Base-by-base conservation (phyloP, 306 rosid genomes). In the Vicia sativa region DNA sequence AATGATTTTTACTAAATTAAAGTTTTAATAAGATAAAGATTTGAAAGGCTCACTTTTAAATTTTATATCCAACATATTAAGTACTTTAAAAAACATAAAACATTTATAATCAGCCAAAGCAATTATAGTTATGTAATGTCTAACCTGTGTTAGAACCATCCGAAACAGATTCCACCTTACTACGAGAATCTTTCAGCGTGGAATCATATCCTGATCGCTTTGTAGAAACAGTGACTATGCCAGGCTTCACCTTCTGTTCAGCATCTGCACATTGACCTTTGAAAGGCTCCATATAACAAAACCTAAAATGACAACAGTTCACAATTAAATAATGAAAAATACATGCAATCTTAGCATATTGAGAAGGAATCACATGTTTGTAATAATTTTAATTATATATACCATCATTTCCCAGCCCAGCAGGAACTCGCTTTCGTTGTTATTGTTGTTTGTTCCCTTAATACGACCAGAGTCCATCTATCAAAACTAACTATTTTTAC, bases 261-360 rank as follows among this genome's bases (percentile, higher is more conserved):
- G 26, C 43, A 45, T 72, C 71, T 62, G 70, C 58, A 70, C 84
- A 85, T 53, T 29, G 44, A 56, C 86, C 80, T 39, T 76, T 54
- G 68, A 71, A 77, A 41, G 89, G 86, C 46, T 62, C 77, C 89
- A 85, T 79, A 52, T 37, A 79, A 53, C 89, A 85, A 71, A 85
- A 85, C 89, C 89, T 85, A 44, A 73, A 6, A 64, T 12, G 28
- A 57, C 62, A 62, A 57, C 15, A 73, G 55, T 38, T 61, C 57
- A 34, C 10, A 70, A 39, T 44, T 19, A 63, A 74, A 4, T 54
- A 16, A 56, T 54, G 34, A 6, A 2, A 15, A 49, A 56, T 29
- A 37, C 37, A 59, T 53, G 55, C 62, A 62, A 31, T 25, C 56
- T 31, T 37, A 15, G 9, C 41, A 63, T 21, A 52, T 46, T 55